Conservation (phyloP, 345 rosid genomes). For the Eucalyptus marginata region DNA sequence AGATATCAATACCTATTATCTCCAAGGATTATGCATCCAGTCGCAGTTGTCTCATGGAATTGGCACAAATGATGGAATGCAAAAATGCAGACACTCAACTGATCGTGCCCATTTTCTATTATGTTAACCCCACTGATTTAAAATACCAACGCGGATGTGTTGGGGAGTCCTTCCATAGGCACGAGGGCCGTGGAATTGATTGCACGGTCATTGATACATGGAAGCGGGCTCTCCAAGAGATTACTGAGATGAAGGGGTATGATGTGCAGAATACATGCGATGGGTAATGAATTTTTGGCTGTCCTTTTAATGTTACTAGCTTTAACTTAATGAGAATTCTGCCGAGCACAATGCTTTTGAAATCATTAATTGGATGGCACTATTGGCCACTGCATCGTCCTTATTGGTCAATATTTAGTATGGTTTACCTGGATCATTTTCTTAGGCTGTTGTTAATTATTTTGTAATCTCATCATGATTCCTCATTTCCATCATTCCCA, state of each 20-base stretch:
- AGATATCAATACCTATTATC: neutral
- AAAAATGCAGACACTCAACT: fast-evolving
- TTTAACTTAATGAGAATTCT: neutral
- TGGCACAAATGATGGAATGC: neutral
- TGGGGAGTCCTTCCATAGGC: neutral
- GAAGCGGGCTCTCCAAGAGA: neutral
- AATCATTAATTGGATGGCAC: neutral
- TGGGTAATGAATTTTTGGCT: neutral
- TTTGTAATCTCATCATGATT: neutral
- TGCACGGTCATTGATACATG: fast-evolving
- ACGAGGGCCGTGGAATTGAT: fast-evolving
- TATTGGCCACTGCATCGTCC: too few species aligned
- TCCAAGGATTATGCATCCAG: neutral
- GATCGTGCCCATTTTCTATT: neutral
- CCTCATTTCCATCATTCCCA: neutral
- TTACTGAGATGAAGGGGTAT: neutral
- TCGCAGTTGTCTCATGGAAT: neutral
- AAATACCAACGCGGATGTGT: neutral
- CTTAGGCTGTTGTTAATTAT: neutral
- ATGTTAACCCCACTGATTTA: neutral
- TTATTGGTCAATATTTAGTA: too few species aligned
- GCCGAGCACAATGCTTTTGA: neutral
- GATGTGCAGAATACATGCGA: neutral
- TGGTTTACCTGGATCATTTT: too few species aligned
- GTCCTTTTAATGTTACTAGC: neutral